A percentile compares a stretch with the other conserved stretches of the same genome.
These are phyloP conservation scores for Aspergillus caelatus DNA, from an alignment of 2,329 filamentous ascomycete species.

Conservation along the genomic window DNA sequence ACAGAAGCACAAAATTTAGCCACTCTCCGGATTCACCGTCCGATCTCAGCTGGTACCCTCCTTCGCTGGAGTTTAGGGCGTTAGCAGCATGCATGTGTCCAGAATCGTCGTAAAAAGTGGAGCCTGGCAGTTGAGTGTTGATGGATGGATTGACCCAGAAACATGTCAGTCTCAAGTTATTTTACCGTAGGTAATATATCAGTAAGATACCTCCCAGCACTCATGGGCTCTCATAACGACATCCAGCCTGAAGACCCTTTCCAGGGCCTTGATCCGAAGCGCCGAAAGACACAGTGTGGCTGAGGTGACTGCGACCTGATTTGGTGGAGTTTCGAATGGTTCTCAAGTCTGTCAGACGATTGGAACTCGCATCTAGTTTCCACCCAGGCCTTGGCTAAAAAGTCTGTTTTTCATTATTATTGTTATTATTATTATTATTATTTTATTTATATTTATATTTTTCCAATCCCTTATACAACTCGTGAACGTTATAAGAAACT, in stretches of 20 bases:
- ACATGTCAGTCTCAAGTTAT: neutral
- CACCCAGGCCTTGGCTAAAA: neutral
- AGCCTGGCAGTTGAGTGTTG: conserved; percentile 11
- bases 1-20: conserved; percentile 9
- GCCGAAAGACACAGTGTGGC: neutral
- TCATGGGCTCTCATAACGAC: neutral
- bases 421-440: neutral
- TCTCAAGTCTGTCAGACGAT: conserved; percentile 3
- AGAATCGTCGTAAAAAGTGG: conserved; percentile 24
- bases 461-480: neutral
- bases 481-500: neutral
- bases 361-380: conserved; percentile 10
- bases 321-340: conserved; percentile 19
- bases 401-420: neutral
- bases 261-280: neutral
- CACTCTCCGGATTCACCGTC: conserved; percentile 25
- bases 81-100: conserved; percentile 28
- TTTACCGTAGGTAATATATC: neutral
- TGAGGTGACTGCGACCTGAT: conserved; percentile 11
- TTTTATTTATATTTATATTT: neutral
- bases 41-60: conserved; percentile 26
- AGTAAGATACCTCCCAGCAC: neutral
- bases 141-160: conserved; percentile 1
- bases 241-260: neutral
- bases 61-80: conserved; percentile 13